Base-by-base conservation (phyloP, 2,329 filamentous ascomycete genomes). In the Aspergillus oerlinghausenensis region DNA sequence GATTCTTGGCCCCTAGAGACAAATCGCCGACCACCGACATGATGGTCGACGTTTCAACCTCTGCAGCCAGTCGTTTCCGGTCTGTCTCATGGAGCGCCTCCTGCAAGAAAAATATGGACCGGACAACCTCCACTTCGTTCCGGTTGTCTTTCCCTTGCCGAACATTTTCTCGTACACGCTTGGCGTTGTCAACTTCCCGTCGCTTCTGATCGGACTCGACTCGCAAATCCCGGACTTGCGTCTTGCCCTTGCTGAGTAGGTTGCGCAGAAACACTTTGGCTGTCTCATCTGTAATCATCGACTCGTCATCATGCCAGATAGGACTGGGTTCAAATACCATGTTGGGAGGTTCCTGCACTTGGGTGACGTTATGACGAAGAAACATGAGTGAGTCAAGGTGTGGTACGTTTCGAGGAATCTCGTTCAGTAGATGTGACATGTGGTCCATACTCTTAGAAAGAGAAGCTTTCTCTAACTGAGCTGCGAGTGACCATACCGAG, bases 381-480 rank as follows among this genome's bases (percentile, higher is more conserved):
- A 97, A 99, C 94, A 99, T 99, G 82, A 96, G 90, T 21, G 92
- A 96, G 74, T 99, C 95, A 43, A 99, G 82, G 49, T 88, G 83
- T 9, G 94, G 94, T 60, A 89, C 83, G 70, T 99, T 99, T 56
- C 93, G 85, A 11, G 88, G 84, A 51, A 99, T 94, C 70, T 97
- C 93, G 56, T 84, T 82, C 4, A 86, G 80, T 10, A 97, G 82
- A 63, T 88, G 86, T 29, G 88, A 82, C 63, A 96, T 79, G 59
- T 90, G 83, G 42, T 85, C 84, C 3, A 84, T 84, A 69, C 90
- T 92, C 63, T 88, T 85, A 58, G 86, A 82, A 50, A 97, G 79
- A 70, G 91, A 89, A n/a, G 80, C 79, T n/a, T 82, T 84, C 73
- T 99, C 94, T 43, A 99, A 82, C 55, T 86, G 80, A 10, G 89